Evolutionary conservation across 441 rosid genomes (phyloP).

Genomic region (Eugenia klotzschiana): DNA sequence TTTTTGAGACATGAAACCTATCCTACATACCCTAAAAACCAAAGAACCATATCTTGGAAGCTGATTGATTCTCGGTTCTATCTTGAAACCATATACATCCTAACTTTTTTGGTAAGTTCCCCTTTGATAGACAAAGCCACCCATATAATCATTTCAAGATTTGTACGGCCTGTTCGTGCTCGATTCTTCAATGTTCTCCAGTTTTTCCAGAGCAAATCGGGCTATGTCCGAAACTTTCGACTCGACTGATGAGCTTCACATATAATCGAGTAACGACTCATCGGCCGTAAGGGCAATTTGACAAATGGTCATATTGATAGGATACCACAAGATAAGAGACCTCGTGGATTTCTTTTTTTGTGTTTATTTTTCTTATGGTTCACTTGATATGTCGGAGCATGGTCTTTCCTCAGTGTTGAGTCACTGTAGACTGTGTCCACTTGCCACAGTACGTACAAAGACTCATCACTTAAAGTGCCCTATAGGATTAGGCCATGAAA

Average conservation of each 20-base stretch:
- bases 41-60: too few relatives aligned
- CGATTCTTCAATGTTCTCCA: neutral
- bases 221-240: neutral
- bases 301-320: neutral
- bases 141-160: neutral
- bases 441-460: neutral
- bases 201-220: too few relatives aligned
- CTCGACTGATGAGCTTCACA: neutral
- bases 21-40: too few relatives aligned
- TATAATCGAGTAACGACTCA: neutral
- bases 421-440: neutral
- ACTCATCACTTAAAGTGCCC: neutral
- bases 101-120: too few relatives aligned
- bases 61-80: too few relatives aligned
- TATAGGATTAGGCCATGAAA: too few relatives aligned
- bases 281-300: neutral
- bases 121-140: neutral
- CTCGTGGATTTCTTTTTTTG: neutral
- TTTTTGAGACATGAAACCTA: too few relatives aligned
- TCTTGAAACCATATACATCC: too few relatives aligned
- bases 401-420: neutral
- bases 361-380: neutral
- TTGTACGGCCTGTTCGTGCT: neutral
- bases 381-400: neutral
- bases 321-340: neutral